Percentiles rank a stretch among this genome's conserved stretches.
phyloP scores from a whole-genome alignment of 2,329 filamentous ascomycete genomes.

The Fusarium sp. region DNA sequence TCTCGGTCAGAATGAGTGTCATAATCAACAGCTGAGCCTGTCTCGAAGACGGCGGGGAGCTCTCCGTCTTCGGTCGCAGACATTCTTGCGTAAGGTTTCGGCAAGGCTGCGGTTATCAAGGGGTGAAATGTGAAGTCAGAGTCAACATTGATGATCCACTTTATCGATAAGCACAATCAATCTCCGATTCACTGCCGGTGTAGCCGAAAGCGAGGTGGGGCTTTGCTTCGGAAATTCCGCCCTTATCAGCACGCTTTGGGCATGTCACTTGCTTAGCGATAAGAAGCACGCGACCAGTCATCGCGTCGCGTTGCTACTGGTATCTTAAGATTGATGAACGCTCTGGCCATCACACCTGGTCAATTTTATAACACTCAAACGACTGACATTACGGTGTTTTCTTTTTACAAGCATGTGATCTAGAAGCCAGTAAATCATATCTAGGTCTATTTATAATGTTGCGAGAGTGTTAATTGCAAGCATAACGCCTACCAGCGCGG shows the following conservation, averaged over 20 bases:
- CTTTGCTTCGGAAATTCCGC: not conserved
- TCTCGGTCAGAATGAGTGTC: constrained; percentile 29
- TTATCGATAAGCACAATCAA: constrained; percentile 19
- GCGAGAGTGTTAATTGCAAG: too few relatives aligned
- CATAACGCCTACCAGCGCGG: too few relatives aligned
- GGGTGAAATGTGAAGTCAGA: constrained; percentile 15
- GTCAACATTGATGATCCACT: constrained; percentile 8
- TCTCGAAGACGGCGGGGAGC: constrained; percentile 28
- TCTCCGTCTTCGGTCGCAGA: constrained; percentile 28
- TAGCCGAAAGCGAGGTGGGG: constrained; percentile 13
- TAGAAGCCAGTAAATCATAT: too few relatives aligned
- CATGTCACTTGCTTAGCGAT: not conserved
- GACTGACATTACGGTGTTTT: too few relatives aligned
- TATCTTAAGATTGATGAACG: too few relatives aligned
- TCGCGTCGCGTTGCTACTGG: too few relatives aligned
- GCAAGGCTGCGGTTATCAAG: not conserved
- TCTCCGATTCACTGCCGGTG: constrained; percentile 30
- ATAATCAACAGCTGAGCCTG: constrained; percentile 8
- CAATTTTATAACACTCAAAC: too few relatives aligned
- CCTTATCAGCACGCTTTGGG: constrained; percentile 5
- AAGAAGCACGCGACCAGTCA: too few relatives aligned
- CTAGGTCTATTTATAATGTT: too few relatives aligned
- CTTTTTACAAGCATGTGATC: too few relatives aligned
- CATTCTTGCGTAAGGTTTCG: constrained; percentile 6
- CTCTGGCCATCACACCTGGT: too few relatives aligned